Evolutionary conservation across 805 yeast species (phyloP).

Genomic region (Candida arabinofermentans): DNA sequence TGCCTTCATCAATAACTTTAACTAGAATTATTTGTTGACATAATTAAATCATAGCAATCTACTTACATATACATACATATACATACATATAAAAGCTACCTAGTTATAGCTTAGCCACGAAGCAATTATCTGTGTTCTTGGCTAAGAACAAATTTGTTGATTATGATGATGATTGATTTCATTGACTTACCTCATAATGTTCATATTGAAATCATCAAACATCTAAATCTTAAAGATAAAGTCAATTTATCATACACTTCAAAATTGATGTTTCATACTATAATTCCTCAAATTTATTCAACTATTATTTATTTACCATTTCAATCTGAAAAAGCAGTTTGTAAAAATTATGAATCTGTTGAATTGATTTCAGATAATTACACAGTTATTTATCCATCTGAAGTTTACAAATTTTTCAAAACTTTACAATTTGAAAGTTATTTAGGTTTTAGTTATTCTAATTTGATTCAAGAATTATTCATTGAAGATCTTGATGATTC

Average conservation of each 20-base stretch:
- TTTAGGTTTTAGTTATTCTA: conserved; percentile 22
- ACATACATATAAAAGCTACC: no score
- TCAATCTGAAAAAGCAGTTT: neutral
- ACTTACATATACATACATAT: no score
- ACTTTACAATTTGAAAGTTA: conserved; percentile 13
- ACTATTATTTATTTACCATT: conserved; percentile 14
- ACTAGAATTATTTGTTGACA: neutral
- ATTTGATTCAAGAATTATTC: conserved; percentile 22
- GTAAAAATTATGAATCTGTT: conserved; percentile 12
- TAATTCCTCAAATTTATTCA: conserved; percentile 21
- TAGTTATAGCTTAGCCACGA: no score
- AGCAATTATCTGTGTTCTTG: neutral
- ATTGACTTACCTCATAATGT: conserved; percentile 24
- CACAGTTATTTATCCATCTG: conserved; percentile 13
- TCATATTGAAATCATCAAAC: conserved; percentile 14
- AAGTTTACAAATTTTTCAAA: conserved; percentile 14
- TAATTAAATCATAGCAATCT: neutral
- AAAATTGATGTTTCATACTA: conserved; percentile 16
- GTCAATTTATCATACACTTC: conserved; percentile 18
- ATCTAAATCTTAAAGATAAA: conserved; percentile 15
- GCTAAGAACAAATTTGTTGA: no score
- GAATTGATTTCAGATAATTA: conserved; percentile 16
- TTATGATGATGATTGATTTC: conserved; percentile 14
- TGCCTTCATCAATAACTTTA: no score
- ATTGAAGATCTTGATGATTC: conserved; percentile 17